These are phyloP conservation scores for Nothopassalora personata DNA, from an alignment of 2,329 filamentous ascomycete genomes.

Conservation along the genomic window DNA sequence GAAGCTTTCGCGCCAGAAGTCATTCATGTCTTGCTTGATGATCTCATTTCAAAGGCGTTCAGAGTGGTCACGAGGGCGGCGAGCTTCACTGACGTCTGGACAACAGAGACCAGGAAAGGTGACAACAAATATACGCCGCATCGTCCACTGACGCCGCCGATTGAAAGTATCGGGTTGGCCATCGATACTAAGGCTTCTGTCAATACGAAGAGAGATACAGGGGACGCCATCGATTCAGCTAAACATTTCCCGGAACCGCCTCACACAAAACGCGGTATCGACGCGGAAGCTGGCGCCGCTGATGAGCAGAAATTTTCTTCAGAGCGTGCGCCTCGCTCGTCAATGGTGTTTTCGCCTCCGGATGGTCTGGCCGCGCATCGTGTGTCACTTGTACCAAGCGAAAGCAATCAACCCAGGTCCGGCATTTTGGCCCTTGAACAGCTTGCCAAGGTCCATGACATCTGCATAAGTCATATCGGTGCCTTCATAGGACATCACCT, in stretches of 20 bases:
- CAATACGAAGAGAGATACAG: not conserved
- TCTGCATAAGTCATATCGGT: conserved; percentile 82
- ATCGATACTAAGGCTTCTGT: conserved; percentile 12
- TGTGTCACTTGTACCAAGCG: conserved; percentile 25
- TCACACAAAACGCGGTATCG: not conserved
- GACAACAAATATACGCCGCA: conserved; percentile 2
- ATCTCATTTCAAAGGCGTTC: conserved; percentile 90
- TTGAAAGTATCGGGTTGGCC: conserved; percentile 4
- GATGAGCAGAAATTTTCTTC: conserved; percentile 1
- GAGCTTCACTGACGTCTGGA: conserved; percentile 80
- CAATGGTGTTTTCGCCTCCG: conserved; percentile 17
- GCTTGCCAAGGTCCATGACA: conserved; percentile 74
- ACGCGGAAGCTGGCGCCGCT: conserved; percentile 1
- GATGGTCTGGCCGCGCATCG: conserved; percentile 26
- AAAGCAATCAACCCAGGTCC: conserved; percentile 33
- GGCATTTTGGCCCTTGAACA: conserved; percentile 73
- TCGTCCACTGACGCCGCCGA: not conserved
- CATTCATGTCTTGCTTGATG: conserved; percentile 74
- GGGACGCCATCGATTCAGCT: conserved; percentile 19
- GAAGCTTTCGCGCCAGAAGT: conserved; percentile 49
- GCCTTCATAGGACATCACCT: conserved; percentile 92
- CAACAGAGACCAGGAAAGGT: conserved; percentile 23
- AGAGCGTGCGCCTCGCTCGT: conserved; percentile 5
- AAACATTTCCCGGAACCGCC: conserved; percentile 14
- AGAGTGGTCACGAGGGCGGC: conserved; percentile 89